Evolutionary conservation across 306 rosid genomes (phyloP).

Genomic region (Cyamopsis tetragonoloba): DNA sequence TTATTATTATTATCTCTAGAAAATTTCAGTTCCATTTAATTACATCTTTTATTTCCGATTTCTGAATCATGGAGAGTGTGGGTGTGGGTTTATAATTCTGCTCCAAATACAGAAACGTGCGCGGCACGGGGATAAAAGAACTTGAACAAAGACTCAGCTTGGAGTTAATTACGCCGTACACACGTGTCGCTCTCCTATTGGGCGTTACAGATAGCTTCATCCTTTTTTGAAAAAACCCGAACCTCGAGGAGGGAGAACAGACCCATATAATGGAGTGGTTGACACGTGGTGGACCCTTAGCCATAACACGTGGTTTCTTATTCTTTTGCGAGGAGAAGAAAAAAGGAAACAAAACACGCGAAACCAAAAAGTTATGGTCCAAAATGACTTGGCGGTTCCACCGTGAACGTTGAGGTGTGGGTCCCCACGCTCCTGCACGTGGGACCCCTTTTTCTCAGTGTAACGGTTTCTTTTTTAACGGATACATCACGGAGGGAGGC

Average conservation of each 20-base stretch:
- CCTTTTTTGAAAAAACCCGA: not conserved
- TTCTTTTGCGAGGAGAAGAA: not conserved
- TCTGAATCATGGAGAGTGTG: no score
- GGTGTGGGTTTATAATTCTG: conserved; percentile 5
- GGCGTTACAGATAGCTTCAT: not conserved
- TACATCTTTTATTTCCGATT: no score
- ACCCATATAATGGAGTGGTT: not conserved
- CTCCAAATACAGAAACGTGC: conserved; percentile 15
- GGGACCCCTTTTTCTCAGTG: conserved; percentile 1
- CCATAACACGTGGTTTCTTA: conserved; percentile 3
- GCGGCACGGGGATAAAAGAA: conserved; percentile 10
- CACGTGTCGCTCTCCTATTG: conserved; percentile 16
- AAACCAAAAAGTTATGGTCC: conserved; percentile 34
- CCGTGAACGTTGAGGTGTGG: conserved; percentile 28
- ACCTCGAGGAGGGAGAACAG: not conserved
- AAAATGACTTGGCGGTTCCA: conserved; percentile 38
- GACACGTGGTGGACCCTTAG: conserved; percentile 35
- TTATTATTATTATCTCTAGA: no score
- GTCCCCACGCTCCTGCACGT: conserved; percentile 18
- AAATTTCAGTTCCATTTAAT: no score
- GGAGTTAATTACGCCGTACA: conserved; percentile 13
- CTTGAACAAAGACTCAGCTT: not conserved
- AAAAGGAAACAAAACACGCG: not conserved
- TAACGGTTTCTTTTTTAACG: conserved; percentile 25
- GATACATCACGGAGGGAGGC: not conserved